Conservation (phyloP, 164 flowering plant genomes). For the Houttuynia cordata region DNA sequence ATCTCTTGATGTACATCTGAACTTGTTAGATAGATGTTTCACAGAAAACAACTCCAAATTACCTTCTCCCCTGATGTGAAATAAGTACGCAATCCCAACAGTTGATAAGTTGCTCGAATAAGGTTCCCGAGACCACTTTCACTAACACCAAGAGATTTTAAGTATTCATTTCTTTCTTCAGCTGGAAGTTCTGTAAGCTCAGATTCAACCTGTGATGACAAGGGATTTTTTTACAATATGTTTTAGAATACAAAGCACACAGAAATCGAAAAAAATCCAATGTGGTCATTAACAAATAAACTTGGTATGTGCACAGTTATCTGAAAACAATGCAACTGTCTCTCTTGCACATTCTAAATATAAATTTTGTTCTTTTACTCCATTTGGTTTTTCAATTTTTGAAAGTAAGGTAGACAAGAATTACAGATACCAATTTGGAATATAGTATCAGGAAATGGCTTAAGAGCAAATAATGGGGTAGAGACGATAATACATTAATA, state of each 20-base stretch:
- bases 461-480: no score
- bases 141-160: slow-evolving; percentile 70
- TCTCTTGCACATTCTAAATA: no score
- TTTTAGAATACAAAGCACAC: background rate
- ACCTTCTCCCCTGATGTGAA: slow-evolving; percentile 98
- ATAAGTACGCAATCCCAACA: slow-evolving; percentile 79
- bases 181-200: slow-evolving; percentile 85
- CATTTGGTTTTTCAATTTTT: no score
- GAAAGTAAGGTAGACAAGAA: no score
- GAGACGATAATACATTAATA: no score
- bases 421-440: no score
- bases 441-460: no score
- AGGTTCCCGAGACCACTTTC: slow-evolving; percentile 98
- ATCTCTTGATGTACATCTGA: background rate
- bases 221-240: background rate
- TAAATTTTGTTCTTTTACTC: no score
- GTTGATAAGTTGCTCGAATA: slow-evolving; percentile 71
- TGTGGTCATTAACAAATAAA: no score
- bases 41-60: background rate
- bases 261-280: no score
- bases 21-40: background rate
- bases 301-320: no score
- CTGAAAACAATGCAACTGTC: no score
- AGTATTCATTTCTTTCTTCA: slow-evolving; percentile 71
- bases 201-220: slow-evolving; percentile 66